Evolutionary conservation across 2,329 filamentous ascomycete species (phyloP).

Genomic region (Penicillium verrucosum): DNA sequence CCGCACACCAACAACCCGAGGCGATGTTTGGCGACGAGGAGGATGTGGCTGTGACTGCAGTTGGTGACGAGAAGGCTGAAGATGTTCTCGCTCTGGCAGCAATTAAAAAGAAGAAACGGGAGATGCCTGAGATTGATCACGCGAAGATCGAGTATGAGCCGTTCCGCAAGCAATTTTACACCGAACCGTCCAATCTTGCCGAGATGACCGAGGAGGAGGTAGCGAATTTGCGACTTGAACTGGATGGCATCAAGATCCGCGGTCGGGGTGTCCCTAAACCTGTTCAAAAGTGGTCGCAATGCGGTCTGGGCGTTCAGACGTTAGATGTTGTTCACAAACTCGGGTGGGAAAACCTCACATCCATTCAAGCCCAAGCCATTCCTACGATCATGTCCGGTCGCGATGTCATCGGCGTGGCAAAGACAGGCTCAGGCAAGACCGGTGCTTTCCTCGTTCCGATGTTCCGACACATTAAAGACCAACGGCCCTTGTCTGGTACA

Average conservation of each 20-base stretch:
- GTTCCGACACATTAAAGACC: conserved; percentile 97
- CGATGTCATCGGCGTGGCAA: conserved; percentile 93
- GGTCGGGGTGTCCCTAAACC: conserved; percentile 87
- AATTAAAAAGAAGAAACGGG: conserved; percentile 81
- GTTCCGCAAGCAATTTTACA: conserved; percentile 93
- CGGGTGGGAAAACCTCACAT: conserved; percentile 82
- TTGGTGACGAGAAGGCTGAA: conserved; percentile 60
- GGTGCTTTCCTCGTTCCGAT: conserved; percentile 93
- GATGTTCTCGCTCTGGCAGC: conserved; percentile 59
- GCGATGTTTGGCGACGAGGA: conserved; percentile 84
- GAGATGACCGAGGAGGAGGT: conserved; percentile 83
- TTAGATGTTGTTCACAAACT: conserved; percentile 78
- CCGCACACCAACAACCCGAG: conserved; percentile 65
- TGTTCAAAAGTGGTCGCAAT: conserved; percentile 95
- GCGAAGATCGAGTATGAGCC: conserved; percentile 78
- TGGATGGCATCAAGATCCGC: conserved; percentile 93
- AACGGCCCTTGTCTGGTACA: conserved; percentile 72
- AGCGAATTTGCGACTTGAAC: conserved; percentile 73
- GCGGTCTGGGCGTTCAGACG: conserved; percentile 81
- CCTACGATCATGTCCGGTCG: conserved; percentile 93
- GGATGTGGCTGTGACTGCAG: conserved; percentile 63
- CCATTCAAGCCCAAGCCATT: conserved; percentile 93
- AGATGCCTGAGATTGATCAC: conserved; percentile 85
- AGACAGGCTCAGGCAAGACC: conserved; percentile 97
- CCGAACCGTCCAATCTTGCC: conserved; percentile 78